These are phyloP conservation scores for Chrysoporthe puriensis DNA, from an alignment of 2,329 filamentous ascomycete genomes.

Conservation along the genomic window DNA sequence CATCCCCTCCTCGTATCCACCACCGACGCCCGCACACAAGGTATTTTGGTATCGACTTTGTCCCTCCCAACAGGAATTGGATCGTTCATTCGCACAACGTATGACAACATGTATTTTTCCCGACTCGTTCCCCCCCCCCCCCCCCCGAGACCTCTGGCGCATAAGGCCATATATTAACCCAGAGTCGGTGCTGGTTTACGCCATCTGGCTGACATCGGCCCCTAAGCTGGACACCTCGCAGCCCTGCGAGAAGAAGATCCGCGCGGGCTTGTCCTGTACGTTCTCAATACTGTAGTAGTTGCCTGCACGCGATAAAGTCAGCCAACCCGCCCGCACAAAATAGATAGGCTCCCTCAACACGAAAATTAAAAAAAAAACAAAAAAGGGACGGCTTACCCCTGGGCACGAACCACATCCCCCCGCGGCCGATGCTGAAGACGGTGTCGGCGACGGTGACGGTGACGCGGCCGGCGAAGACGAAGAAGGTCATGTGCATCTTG, in stretches of 20 bases:
- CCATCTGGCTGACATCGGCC: conserved; percentile 32
- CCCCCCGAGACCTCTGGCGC: no score
- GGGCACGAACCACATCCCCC: conserved; percentile 92
- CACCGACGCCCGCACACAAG: background rate
- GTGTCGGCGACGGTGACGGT: conserved; percentile 76
- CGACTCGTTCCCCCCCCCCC: no score
- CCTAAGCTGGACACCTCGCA: conserved; percentile 56
- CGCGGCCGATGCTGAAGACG: conserved; percentile 80
- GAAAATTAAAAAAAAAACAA: background rate
- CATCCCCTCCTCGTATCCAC: background rate
- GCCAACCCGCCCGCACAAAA: background rate
- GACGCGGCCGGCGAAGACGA: conserved; percentile 82
- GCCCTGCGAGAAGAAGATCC: conserved; percentile 91
- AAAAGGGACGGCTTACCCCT: conserved; percentile 67
- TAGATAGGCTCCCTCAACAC: no score
- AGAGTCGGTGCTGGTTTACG: background rate
- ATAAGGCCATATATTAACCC: background rate
- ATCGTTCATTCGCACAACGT: no score
- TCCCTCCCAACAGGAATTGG: background rate
- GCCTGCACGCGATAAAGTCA: conserved; percentile 54
- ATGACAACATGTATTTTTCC: no score
- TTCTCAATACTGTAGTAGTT: conserved; percentile 94
- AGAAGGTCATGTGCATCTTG: conserved; percentile 97
- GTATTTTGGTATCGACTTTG: background rate
- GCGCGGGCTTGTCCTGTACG: conserved; percentile 70